Conservation (phyloP, 495 filamentous ascomycete species). For the Podospora pseudoanserina region DNA sequence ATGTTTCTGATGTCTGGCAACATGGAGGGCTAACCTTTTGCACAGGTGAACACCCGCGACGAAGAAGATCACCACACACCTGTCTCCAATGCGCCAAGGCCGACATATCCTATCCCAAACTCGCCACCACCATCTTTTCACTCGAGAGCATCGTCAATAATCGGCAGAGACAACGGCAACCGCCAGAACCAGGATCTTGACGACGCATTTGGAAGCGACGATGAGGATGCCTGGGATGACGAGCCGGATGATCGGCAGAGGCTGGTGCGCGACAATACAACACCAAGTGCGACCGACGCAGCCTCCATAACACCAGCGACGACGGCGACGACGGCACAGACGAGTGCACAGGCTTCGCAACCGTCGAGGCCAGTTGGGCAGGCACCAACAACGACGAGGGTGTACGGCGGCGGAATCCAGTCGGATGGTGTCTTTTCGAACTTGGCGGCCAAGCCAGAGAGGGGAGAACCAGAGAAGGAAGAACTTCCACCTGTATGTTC, state of each 20-base stretch:
- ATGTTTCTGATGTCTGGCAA: neutral
- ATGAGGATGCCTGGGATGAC: conserved; percentile 68
- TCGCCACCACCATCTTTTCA: conserved; percentile 95
- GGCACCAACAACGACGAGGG: conserved; percentile 27
- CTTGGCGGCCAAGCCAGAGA: conserved; percentile 83
- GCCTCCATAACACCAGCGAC: conserved; percentile 12
- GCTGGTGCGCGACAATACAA: conserved; percentile 70
- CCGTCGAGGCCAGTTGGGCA: conserved; percentile 7
- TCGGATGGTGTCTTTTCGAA: conserved; percentile 97
- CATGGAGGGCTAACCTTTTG: neutral
- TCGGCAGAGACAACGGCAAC: conserved; percentile 43
- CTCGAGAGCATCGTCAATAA: conserved; percentile 73
- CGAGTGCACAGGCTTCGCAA: conserved; percentile 25
- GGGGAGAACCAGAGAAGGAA: conserved; percentile 74
- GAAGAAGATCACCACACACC: conserved; percentile 44
- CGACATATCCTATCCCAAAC: conserved; percentile 55
- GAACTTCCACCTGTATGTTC: conserved; percentile 85
- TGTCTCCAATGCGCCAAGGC: conserved; percentile 28
- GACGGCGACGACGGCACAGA: conserved; percentile 6
- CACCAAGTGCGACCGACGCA: conserved; percentile 27
- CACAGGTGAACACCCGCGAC: conserved; percentile 48
- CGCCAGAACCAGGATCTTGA: conserved; percentile 69
- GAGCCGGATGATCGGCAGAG: conserved; percentile 81
- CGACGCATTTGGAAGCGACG: conserved; percentile 83
- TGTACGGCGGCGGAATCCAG: conserved; percentile 64